These are phyloP conservation scores for Curvularia lunata DNA, from an alignment of 2,329 filamentous ascomycete species.

Conservation along the genomic window DNA sequence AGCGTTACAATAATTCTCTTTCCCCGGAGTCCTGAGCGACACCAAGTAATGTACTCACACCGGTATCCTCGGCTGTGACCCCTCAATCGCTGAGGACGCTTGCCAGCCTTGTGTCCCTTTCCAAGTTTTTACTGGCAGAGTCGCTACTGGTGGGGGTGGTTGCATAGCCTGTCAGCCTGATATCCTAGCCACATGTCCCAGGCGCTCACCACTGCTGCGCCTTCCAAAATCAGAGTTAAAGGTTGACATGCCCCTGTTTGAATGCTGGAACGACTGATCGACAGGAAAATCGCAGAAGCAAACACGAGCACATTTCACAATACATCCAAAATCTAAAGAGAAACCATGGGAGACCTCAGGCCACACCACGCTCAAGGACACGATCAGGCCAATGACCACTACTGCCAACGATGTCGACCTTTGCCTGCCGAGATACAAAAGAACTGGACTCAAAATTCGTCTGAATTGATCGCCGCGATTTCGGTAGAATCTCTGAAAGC, in stretches of 20 bases:
- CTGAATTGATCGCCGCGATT: background rate
- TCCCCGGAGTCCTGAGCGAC: background rate
- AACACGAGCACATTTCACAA: background rate
- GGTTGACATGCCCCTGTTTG: background rate
- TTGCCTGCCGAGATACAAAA: background rate
- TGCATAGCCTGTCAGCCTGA: background rate
- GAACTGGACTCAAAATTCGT: too few relatives aligned
- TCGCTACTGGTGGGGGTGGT: background rate
- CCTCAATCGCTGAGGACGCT: background rate
- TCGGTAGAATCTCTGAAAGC: background rate
- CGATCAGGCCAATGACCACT: background rate
- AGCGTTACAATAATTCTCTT: background rate
- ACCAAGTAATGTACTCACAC: too few relatives aligned
- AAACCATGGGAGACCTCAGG: too few relatives aligned
- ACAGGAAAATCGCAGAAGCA: background rate
- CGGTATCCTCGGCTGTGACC: too few relatives aligned
- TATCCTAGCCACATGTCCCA: background rate
- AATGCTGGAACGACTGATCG: background rate
- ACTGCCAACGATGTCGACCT: background rate
- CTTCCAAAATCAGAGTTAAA: background rate
- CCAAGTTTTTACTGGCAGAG: background rate
- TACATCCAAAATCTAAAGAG: background rate
- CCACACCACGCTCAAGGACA: too few relatives aligned
- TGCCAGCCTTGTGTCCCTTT: background rate
- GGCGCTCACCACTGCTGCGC: background rate